Evolutionary conservation across 2,329 filamentous ascomycete species (phyloP).

Genomic region (Epichloe hybrida): DNA sequence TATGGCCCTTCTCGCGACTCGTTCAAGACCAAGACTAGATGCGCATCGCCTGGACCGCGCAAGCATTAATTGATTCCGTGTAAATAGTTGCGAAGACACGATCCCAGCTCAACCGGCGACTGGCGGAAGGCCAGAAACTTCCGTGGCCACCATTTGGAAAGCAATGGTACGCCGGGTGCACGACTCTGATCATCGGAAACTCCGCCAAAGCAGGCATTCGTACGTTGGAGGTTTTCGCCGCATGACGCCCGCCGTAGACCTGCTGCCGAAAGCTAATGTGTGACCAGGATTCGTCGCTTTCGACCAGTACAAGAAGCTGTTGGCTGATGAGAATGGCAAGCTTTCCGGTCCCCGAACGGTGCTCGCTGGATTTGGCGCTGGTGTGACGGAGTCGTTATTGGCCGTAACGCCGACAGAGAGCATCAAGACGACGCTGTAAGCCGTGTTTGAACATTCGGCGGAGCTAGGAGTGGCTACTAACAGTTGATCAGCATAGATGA

Average conservation of each 20-base stretch:
- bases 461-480: background rate
- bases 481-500: conserved; percentile 63
- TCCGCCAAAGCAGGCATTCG: conserved; percentile 91
- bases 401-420: conserved; percentile 96
- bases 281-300: conserved; percentile 68
- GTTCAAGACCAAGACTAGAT: background rate
- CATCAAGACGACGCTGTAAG: conserved; percentile 85
- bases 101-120: conserved; percentile 76
- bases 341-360: conserved; percentile 85
- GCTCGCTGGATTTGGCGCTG: conserved; percentile 84
- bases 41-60: background rate
- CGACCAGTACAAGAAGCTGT: conserved; percentile 77
- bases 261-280: background rate
- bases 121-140: conserved; percentile 72
- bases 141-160: conserved; percentile 87
- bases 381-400: conserved; percentile 82
- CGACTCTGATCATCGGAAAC: conserved; percentile 92
- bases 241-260: background rate
- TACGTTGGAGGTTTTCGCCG: conserved; percentile 29
- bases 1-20: conserved; percentile 7
- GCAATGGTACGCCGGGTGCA: conserved; percentile 97
- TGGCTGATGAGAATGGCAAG: conserved; percentile 74
- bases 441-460: background rate
- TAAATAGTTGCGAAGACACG: conserved; percentile 77
- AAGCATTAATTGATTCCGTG: background rate